Evolutionary conservation across 2,329 filamentous ascomycete genomes (phyloP).

Genomic region (Phyllosticta ampelicida): DNA sequence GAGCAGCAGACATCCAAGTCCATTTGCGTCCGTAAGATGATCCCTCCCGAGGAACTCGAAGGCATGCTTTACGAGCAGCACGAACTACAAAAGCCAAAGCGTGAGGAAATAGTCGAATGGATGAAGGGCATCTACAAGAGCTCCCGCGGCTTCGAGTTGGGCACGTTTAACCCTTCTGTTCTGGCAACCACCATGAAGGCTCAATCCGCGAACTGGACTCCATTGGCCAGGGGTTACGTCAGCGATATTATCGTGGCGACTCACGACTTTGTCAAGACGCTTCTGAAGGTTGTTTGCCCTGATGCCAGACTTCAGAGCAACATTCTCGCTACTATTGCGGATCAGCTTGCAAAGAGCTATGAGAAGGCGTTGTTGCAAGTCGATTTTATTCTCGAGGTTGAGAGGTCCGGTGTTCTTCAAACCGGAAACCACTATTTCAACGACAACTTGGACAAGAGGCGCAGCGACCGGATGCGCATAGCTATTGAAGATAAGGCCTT

Average conservation of each 20-base stretch:
- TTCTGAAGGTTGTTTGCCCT: slow-evolving; percentile 34
- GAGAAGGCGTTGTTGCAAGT: slow-evolving; percentile 38
- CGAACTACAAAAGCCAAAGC: neutral
- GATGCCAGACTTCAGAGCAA: slow-evolving; percentile 34
- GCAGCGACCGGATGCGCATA: neutral
- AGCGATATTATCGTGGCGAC: slow-evolving; percentile 41
- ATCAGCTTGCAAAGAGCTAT: too few relatives aligned
- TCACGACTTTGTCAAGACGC: slow-evolving; percentile 40
- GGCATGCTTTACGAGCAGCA: neutral
- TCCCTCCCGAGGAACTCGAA: neutral
- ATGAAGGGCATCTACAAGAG: slow-evolving; percentile 33
- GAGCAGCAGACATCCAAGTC: too few relatives aligned
- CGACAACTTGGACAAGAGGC: slow-evolving; percentile 27
- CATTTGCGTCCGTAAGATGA: neutral
- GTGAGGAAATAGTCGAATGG: slow-evolving; percentile 32
- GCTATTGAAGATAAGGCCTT: neutral
- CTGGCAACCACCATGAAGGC: slow-evolving; percentile 40
- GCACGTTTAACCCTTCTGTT: slow-evolving; percentile 35
- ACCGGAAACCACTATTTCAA: slow-evolving; percentile 47
- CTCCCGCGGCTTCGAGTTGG: slow-evolving; percentile 45
- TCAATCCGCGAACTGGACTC: slow-evolving; percentile 45
- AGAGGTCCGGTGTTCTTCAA: slow-evolving; percentile 34
- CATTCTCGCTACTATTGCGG: slow-evolving; percentile 43
- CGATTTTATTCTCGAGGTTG: slow-evolving; percentile 42
- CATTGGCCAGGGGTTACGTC: slow-evolving; percentile 39